Conservation (phyloP, 1,139 yeast species). For the Yamadazyma atmosphaerica region DNA sequence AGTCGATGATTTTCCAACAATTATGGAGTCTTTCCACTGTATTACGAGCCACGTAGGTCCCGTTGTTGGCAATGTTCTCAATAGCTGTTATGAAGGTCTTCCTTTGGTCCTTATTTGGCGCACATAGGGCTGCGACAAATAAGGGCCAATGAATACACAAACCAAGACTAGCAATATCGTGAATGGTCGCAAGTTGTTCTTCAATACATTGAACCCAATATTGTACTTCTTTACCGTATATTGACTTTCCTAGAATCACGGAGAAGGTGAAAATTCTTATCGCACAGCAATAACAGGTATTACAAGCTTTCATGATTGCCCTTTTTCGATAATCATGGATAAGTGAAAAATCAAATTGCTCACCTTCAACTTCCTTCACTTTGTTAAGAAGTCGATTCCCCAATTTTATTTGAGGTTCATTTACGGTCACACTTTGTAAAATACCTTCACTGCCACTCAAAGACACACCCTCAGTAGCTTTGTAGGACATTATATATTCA, state of each 20-base stretch:
- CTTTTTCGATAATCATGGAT: slow-evolving; percentile 5
- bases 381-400: slow-evolving; percentile 3
- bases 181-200: slow-evolving; percentile 9
- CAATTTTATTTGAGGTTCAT: not conserved
- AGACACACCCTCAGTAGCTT: slow-evolving; percentile 5
- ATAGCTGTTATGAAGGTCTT: slow-evolving; percentile 4
- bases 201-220: slow-evolving; percentile 8
- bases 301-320: slow-evolving; percentile 12
- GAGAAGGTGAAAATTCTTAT: slow-evolving; percentile 7
- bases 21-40: slow-evolving; percentile 8
- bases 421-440: slow-evolving; percentile 5
- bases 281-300: slow-evolving; percentile 8
- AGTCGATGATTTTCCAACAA: slow-evolving; percentile 7
- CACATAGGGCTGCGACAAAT: slow-evolving; percentile 10
- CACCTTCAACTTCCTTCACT: slow-evolving; percentile 4
- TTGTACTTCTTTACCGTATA: slow-evolving; percentile 8
- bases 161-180: slow-evolving; percentile 6
- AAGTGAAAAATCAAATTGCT: slow-evolving; percentile 7
- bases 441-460: slow-evolving; percentile 9
- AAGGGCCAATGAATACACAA: slow-evolving; percentile 11
- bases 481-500: slow-evolving; percentile 2
- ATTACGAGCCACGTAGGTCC: slow-evolving; percentile 9
- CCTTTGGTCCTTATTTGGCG: slow-evolving; percentile 7
- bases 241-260: slow-evolving; percentile 7
- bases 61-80: slow-evolving; percentile 5